Percentiles rank a stretch among this genome's conserved stretches.
phyloP scores from a whole-genome alignment of 1,284 basidiomycete species.

The Lentinus polychrous region DNA sequence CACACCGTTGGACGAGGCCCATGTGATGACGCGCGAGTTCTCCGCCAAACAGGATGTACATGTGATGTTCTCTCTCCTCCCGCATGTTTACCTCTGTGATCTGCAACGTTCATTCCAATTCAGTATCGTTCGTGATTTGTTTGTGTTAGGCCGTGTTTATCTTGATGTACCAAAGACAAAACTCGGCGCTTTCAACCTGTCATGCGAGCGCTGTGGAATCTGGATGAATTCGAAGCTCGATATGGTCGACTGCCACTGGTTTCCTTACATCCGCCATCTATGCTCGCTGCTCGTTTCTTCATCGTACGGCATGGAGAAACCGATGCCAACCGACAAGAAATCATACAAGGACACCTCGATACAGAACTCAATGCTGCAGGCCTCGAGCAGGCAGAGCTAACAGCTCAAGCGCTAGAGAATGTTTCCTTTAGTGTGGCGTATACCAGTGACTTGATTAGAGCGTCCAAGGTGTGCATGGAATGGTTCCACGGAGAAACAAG shows the following conservation, averaged over 20 bases:
- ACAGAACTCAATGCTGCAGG: conserved; percentile 55
- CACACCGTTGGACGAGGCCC: no score
- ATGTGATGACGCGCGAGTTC: no score
- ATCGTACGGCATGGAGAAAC: conserved; percentile 75
- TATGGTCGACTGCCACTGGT: not conserved
- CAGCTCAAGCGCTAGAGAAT: conserved; percentile 44
- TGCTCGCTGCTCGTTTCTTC: conserved; percentile 32
- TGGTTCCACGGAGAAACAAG: not conserved
- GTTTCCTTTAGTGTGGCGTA: conserved; percentile 47
- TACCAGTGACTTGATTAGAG: conserved; percentile 61
- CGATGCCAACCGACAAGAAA: conserved; percentile 48
- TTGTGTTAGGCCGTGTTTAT: no score
- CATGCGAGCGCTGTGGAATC: no score
- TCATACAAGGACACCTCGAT: conserved; percentile 70
- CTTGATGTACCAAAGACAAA: no score
- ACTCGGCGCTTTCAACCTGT: no score
- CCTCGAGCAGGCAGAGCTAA: conserved; percentile 44
- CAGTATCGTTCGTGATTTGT: no score
- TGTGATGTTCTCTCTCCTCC: no score
- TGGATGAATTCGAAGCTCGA: no score
- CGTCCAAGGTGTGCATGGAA: conserved; percentile 41
- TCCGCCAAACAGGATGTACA: no score
- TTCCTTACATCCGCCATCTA: not conserved
- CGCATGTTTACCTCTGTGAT: no score
- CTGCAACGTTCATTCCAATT: no score